These are phyloP conservation scores for Sclerotinia trifoliorum DNA, from an alignment of 2,329 filamentous ascomycete species.

Conservation along the genomic window DNA sequence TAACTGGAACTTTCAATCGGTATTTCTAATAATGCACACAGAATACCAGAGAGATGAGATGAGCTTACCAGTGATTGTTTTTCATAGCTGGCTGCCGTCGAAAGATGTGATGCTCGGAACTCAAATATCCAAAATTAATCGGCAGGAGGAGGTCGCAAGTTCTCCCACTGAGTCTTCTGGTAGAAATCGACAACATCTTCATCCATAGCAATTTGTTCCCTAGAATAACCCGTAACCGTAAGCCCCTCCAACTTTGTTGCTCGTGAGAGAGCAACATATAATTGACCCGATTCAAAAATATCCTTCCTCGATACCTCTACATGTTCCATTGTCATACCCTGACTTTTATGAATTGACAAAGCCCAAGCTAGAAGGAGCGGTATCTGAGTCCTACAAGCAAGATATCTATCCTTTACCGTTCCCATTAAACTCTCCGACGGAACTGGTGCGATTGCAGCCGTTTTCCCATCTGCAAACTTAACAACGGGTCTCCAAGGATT, in stretches of 20 bases:
- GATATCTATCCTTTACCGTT: constrained; percentile 24
- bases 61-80: neutral
- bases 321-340: constrained; percentile 69
- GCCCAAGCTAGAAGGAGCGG: constrained; percentile 94
- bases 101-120: neutral
- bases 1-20: neutral
- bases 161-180: constrained; percentile 33
- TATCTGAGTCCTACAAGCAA: constrained; percentile 44
- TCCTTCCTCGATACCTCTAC: constrained; percentile 33
- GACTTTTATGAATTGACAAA: constrained; percentile 93
- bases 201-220: constrained; percentile 30
- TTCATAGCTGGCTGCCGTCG: neutral
- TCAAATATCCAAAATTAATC: neutral
- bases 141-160: constrained; percentile 6
- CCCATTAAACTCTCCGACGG: constrained; percentile 23
- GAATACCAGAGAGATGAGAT: neutral
- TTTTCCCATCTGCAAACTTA: constrained; percentile 29
- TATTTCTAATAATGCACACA: neutral
- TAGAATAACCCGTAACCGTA: constrained; percentile 30
- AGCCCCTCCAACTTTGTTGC: constrained; percentile 33
- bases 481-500: constrained; percentile 27
- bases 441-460: constrained; percentile 23
- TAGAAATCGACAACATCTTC: constrained; percentile 35
- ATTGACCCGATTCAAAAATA: constrained; percentile 36
- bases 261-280: constrained; percentile 36